Conservation (phyloP, 2,329 filamentous ascomycete genomes). For the Cercospora beticola region DNA sequence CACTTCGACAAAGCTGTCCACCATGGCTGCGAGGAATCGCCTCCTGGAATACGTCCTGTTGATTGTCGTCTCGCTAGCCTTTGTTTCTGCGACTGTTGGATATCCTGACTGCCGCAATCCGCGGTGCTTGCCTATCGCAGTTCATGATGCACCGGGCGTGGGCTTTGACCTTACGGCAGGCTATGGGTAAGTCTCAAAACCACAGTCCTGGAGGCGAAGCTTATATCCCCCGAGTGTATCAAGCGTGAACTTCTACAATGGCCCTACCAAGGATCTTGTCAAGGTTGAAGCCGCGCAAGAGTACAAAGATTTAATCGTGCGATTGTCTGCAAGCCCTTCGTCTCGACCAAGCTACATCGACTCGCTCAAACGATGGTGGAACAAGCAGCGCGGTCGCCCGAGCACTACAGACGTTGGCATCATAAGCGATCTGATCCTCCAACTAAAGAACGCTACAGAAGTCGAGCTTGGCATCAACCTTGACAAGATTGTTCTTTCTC, state of each 20-base stretch:
- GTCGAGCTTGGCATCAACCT: not conserved
- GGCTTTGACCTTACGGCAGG: not conserved
- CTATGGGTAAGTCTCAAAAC: not conserved
- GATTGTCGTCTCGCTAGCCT: not conserved
- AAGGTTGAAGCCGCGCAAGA: constrained; percentile 1
- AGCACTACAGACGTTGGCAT: not conserved
- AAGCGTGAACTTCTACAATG: not conserved
- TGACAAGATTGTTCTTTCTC: not conserved
- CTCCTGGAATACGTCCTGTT: not conserved
- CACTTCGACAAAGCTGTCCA: not conserved
- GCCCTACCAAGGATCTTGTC: not conserved
- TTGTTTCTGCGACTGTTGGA: not conserved
- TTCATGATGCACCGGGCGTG: not conserved
- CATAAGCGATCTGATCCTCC: not conserved
- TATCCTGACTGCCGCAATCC: not conserved
- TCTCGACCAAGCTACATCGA: not conserved
- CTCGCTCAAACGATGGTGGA: not conserved
- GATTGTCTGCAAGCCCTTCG: not conserved
- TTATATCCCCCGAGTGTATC: not conserved
- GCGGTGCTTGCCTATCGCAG: not conserved
- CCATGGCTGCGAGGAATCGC: not conserved
- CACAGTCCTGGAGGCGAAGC: not conserved
- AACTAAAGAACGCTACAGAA: not conserved
- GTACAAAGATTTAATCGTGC: not conserved
- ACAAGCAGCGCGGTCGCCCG: not conserved